Base-by-base conservation (phyloP, 2,329 filamentous ascomycete species). In the Hypoxylon sp. region DNA sequence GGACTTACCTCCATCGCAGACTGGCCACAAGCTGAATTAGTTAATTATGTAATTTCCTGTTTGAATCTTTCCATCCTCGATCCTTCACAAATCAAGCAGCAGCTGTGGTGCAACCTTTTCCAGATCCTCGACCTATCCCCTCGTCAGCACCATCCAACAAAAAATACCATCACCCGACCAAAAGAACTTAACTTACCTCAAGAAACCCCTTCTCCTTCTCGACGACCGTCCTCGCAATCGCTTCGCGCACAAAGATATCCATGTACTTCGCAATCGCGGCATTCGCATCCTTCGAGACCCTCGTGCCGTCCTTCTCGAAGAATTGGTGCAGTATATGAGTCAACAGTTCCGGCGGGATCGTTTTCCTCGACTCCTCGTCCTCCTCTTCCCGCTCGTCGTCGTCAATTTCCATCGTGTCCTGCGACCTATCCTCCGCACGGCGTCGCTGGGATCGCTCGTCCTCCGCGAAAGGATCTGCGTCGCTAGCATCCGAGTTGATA, bases 201-300 rank as follows among this genome's bases (percentile, higher is more conserved):
- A 95, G 78, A 76, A 95, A 94, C 3, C 88, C 90, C 65, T 88
- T 85, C 33, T 84, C 84, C 77, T 91, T 90, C 83, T 93, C 92
- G 65, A 90, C 89, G 8, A 90, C 88, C 42, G 93, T 90, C 76
- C 95, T 83, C 14, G 94, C 93, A 77, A 98, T 90, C 0, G 94
- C 93, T 82, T 98, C 95, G 69, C 92, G 87, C 59, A 97, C 92
- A 81, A 98, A 98, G 0, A 95, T 89, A 80, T 98, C 94, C 80
- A 98, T 87, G 78, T 98, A 98, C 81, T 91, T 94, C 13, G 90
- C 91, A 65, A 95, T 87, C 1, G 94, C 88, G 6, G 83, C 86
- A 78, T 95, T 93, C 3, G 94, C 94, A 76, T 94, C 92, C 74
- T 89, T 90, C 6, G 90, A 90, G 71, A 97, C 90, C 72, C 91